phyloP scores from a whole-genome alignment of 371 early-diverging fungal species.

The Mucor irregularis region DNA sequence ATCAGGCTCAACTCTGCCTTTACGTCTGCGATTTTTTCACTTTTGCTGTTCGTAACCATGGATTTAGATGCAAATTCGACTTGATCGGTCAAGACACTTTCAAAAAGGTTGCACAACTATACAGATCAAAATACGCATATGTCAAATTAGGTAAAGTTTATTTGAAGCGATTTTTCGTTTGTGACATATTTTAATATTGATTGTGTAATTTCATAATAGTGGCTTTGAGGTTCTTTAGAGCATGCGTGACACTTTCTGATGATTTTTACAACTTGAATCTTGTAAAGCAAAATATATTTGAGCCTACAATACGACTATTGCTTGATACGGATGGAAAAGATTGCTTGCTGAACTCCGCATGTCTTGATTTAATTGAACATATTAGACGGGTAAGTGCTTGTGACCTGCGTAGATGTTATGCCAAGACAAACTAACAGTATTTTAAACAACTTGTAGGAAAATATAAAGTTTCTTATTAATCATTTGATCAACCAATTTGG shows the following conservation, averaged over 20 bases:
- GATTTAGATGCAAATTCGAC: constrained; percentile 76
- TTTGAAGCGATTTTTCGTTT: background rate
- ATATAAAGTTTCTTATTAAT: constrained; percentile 66
- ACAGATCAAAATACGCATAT: constrained; percentile 66
- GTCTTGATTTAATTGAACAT: constrained; percentile 82
- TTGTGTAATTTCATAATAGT: constrained; percentile 45
- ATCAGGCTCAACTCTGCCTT: constrained; percentile 44
- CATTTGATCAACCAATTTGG: constrained; percentile 72
- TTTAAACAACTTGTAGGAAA: constrained; percentile 45
- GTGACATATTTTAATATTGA: background rate
- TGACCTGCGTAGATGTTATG: constrained; percentile 8
- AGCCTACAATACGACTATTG: constrained; percentile 66
- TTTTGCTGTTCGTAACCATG: constrained; percentile 62
- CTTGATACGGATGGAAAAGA: constrained; percentile 66
- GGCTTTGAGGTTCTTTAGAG: constrained; percentile 78
- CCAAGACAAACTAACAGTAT: background rate
- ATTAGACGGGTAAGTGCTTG: constrained; percentile 65
- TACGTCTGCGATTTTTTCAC: constrained; percentile 76
- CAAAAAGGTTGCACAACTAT: constrained; percentile 61
- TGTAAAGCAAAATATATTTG: constrained; percentile 66
- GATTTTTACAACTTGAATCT: constrained; percentile 77
- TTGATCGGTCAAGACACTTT: constrained; percentile 65
- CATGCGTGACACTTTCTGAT: constrained; percentile 73
- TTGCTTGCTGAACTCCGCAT: constrained; percentile 87
- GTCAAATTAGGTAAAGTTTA: constrained; percentile 65